Percentiles rank a stretch among this genome's conserved stretches.
phyloP scores from a whole-genome alignment of 139 green algal species.

The Auxenochlorella pyrenoidosa region DNA sequence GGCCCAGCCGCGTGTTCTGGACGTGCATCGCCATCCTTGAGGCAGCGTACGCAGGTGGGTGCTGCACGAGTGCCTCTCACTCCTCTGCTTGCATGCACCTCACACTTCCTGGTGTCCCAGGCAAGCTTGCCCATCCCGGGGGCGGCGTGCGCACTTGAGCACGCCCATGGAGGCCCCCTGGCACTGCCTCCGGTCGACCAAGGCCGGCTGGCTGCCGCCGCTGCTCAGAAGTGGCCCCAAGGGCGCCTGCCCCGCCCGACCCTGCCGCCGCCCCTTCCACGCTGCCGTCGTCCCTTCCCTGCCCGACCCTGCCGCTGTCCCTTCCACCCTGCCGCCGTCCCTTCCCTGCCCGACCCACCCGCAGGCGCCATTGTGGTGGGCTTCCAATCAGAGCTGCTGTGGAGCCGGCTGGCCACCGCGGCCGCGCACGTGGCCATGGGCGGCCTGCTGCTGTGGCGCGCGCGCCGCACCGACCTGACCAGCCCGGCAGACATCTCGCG shows the following conservation, averaged over 20 bases:
- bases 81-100: too few relatives aligned
- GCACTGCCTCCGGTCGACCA: too few relatives aligned
- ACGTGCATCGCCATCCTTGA: slow-evolving; percentile 77
- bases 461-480: slow-evolving; percentile 60
- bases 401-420: slow-evolving; percentile 56
- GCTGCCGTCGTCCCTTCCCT: not conserved
- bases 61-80: slow-evolving; percentile 26
- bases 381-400: slow-evolving; percentile 29
- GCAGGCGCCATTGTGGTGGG: slow-evolving; percentile 22
- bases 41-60: slow-evolving; percentile 75
- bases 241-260: too few relatives aligned
- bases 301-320: not conserved
- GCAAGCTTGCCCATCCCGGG: too few relatives aligned
- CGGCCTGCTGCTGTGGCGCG: slow-evolving; percentile 54
- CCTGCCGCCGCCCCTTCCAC: not conserved
- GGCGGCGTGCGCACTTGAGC: too few relatives aligned
- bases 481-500: slow-evolving; percentile 41
- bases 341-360: not conserved
- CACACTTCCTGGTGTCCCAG: too few relatives aligned
- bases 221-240: too few relatives aligned
- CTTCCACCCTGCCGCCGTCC: not conserved
- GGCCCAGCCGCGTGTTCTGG: slow-evolving; percentile 83
- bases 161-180: too few relatives aligned
- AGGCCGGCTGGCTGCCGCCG: too few relatives aligned
- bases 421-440: slow-evolving; percentile 53